Evolutionary conservation across 2,329 filamentous ascomycete genomes (phyloP), one percentile per base, ranked within the genome.

Genomic region (Fusarium dimerum): DNA sequence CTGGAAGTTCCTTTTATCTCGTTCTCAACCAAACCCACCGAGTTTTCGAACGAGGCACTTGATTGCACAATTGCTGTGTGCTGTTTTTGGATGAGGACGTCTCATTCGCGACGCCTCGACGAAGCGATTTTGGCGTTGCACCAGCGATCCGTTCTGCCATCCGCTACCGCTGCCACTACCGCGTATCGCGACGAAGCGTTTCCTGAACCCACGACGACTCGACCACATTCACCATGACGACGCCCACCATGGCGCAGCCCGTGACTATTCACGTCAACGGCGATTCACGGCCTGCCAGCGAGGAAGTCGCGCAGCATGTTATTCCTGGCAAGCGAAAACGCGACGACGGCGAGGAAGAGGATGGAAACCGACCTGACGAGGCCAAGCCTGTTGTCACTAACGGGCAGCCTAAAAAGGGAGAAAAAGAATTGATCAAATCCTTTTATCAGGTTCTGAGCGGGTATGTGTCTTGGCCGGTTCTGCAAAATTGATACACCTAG

Each of bases 301-400:
- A 64, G 45, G 67, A 69, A 38, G 59, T 66, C 52, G 63, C 62
- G 42, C 68, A 67, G 47, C 62, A 69, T 46, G 65, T 67, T 48
- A 62, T 74, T 34, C 68, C 76, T 26, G 72, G 73, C 52, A 86
- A 86, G 73, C 76, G 83, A 68, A 86, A 86, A 73, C 82, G 82
- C 76, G 80, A 83, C 63, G 75, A 75, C 6, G 62, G 56, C 51
- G 66, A 69, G 18, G 65, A 64, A 26, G 66, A 64, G 16, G 59
- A 60, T 53, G 69, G 68, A 26, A 26, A 26, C 20, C 20, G 20
- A n/a, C 56, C 51, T 13, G 61, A 68, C 16, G 60, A 64, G 42
- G 53, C 56, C 51, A 67, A 66, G 51, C 52, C 61, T 45, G 51
- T 52, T 51, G 57, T 54, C 52, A 53, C 55, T 51, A 60, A 59